These are phyloP conservation scores for Aureoboletus auriporus DNA, from an alignment of 768 basidiomycete species.

Conservation along the genomic window DNA sequence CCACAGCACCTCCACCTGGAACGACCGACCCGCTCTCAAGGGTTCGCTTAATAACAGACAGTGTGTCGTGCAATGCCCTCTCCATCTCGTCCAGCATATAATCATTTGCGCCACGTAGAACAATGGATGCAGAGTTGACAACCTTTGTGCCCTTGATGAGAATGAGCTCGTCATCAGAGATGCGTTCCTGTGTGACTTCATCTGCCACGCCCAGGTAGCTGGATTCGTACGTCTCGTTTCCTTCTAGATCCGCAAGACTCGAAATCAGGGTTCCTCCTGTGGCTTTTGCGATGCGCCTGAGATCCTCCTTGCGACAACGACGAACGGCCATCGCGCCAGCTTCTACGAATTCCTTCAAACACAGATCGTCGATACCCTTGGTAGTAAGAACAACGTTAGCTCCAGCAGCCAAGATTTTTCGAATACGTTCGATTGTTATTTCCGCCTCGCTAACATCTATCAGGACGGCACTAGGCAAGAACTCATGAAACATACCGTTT, in stretches of 20 bases:
- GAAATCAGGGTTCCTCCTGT: conserved; percentile 93
- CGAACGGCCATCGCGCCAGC: conserved; percentile 99
- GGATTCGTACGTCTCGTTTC: conserved; percentile 95
- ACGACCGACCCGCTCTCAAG: conserved; percentile 94
- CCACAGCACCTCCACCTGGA: conserved; percentile 96
- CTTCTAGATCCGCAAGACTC: conserved; percentile 92
- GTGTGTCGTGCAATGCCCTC: conserved; percentile 87
- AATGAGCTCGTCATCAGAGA: conserved; percentile 98
- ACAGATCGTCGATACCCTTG: conserved; percentile 97
- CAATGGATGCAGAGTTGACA: conserved; percentile 88
- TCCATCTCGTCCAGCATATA: conserved; percentile 99
- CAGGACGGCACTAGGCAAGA: conserved; percentile 4
- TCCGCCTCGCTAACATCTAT: conserved; percentile 77
- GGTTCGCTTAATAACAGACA: conserved; percentile 95
- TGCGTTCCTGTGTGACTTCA: conserved; percentile 94
- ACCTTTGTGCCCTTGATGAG: conserved; percentile 97
- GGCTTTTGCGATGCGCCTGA: conserved; percentile 94
- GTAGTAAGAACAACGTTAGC: conserved; percentile 97
- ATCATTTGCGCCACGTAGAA: conserved; percentile 96
- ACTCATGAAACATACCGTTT: conserved; percentile 56
- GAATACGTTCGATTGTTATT: conserved; percentile 91
- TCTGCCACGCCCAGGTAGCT: conserved; percentile 89
- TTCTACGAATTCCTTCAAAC: conserved; percentile 97
- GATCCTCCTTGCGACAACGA: conserved; percentile 95
- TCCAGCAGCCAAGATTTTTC: conserved; percentile 92